These are phyloP conservation scores for Botrytis pseudocinerea DNA, from an alignment of 2,329 filamentous ascomycete genomes.

Conservation along the genomic window DNA sequence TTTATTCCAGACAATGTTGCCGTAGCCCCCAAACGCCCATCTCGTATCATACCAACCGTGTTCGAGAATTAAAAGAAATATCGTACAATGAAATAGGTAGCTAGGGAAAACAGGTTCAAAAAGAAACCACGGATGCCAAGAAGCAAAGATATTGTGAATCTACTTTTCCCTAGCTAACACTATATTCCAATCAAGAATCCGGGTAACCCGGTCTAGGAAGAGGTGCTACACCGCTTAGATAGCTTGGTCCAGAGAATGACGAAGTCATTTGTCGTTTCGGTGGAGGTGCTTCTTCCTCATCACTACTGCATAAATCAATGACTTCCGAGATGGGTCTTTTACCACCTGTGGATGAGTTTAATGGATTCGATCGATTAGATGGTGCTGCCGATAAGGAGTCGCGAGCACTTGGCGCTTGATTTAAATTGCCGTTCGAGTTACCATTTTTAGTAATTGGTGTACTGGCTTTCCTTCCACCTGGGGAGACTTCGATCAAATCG, in stretches of 20 bases:
- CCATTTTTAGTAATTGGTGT: conserved; percentile 28
- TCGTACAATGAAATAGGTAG: conserved; percentile 7
- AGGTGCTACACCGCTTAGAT: conserved; percentile 8
- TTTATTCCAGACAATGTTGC: not conserved
- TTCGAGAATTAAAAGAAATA: conserved; percentile 9
- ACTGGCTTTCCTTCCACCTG: conserved; percentile 38
- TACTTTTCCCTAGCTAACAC: not conserved
- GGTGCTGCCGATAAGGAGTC: conserved; percentile 43
- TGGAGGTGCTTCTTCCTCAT: conserved; percentile 49
- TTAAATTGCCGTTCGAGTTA: conserved; percentile 31
- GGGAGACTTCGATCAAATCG: conserved; percentile 52
- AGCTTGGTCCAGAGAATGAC: not conserved
- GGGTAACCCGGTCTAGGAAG: not conserved
- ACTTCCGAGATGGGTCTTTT: conserved; percentile 51
- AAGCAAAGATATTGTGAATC: not conserved
- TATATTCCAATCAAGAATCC: not conserved
- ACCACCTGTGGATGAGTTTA: conserved; percentile 25
- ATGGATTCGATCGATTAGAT: conserved; percentile 20
- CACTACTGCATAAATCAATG: conserved; percentile 56
- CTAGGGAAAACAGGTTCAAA: not conserved
- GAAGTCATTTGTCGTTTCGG: conserved; percentile 39
- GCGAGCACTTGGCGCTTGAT: conserved; percentile 26
- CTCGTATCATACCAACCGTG: not conserved
- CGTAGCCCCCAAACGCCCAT: conserved; percentile 8
- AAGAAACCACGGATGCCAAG: not conserved